Evolutionary conservation across 805 yeast species (phyloP).

Genomic region (Candida sithepensis): DNA sequence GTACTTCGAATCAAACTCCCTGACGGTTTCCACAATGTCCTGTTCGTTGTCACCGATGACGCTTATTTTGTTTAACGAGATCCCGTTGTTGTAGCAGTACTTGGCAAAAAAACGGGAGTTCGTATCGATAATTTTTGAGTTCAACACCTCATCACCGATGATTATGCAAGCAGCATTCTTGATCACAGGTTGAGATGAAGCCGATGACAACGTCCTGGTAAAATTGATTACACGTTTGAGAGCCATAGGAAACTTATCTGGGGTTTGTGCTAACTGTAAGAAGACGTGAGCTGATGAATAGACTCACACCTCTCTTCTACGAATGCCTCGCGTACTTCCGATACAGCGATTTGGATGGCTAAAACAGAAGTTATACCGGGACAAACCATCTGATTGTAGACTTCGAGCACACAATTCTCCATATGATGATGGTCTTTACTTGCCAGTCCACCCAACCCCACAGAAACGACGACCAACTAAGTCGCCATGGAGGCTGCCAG

Average conservation of each 20-base stretch:
- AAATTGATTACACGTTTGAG: background rate
- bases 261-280: too few relatives aligned
- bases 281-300: too few relatives aligned
- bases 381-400: too few relatives aligned
- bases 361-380: too few relatives aligned
- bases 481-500: too few relatives aligned
- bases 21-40: slow-evolving; percentile 55
- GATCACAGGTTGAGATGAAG: slow-evolving; percentile 6
- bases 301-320: too few relatives aligned
- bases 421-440: too few relatives aligned
- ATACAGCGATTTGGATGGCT: too few relatives aligned
- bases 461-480: too few relatives aligned
- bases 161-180: slow-evolving; percentile 49
- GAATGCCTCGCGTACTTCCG: too few relatives aligned
- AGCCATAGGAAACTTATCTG: background rate
- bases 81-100: slow-evolving; percentile 63
- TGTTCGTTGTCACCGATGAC: slow-evolving; percentile 75
- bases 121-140: slow-evolving; percentile 79
- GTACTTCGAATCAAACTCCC: slow-evolving; percentile 45
- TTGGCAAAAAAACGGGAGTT: slow-evolving; percentile 72
- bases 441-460: too few relatives aligned
- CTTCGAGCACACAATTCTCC: too few relatives aligned
- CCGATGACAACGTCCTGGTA: background rate
- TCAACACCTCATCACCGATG: slow-evolving; percentile 86
- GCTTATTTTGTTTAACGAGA: slow-evolving; percentile 60